phyloP scores from a whole-genome alignment of 2,329 filamentous ascomycete genomes.

The Claviceps maximensis region DNA sequence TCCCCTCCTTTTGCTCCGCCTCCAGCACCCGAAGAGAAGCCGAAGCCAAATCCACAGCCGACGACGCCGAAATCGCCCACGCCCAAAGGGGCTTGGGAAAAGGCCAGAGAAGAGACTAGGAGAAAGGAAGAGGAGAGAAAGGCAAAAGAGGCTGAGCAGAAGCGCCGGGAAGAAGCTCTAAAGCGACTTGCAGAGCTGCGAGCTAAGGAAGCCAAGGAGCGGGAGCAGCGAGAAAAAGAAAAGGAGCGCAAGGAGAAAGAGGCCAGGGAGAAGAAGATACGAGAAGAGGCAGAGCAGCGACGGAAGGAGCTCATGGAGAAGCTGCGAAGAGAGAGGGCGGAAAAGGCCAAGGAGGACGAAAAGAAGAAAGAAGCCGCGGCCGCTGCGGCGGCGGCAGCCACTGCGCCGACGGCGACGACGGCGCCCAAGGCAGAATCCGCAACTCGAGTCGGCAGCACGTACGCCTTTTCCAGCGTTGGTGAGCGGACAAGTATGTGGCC shows the following conservation, averaged over 20 bases:
- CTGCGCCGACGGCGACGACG: conserved; percentile 17
- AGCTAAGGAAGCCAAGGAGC: conserved; percentile 40
- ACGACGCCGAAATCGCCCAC: conserved; percentile 8
- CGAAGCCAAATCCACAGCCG: conserved; percentile 12
- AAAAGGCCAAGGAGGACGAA: conserved; percentile 25
- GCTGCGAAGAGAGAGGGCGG: conserved; percentile 15
- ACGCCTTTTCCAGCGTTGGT: conserved; percentile 51
- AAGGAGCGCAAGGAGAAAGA: conserved; percentile 25
- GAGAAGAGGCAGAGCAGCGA: conserved; percentile 21
- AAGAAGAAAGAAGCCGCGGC: conserved; percentile 26
- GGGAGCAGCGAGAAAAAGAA: conserved; percentile 28
- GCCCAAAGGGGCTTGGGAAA: conserved; percentile 48
- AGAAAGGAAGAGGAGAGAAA: conserved; percentile 52
- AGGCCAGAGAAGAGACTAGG: conserved; percentile 53
- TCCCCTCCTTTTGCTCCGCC: background rate
- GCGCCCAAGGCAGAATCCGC: conserved; percentile 13
- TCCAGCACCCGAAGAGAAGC: conserved; percentile 9
- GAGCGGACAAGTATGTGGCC: conserved; percentile 61
- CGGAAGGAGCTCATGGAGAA: conserved; percentile 13
- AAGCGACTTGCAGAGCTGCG: conserved; percentile 39
- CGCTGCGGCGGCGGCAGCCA: conserved; percentile 18
- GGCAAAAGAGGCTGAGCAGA: conserved; percentile 45
- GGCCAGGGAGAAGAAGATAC: conserved; percentile 21
- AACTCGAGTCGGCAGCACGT: conserved; percentile 36
- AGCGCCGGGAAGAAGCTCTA: conserved; percentile 42